Conservation (phyloP, 176 grass and related monocot species). For the Oryza rufipogon region DNA sequence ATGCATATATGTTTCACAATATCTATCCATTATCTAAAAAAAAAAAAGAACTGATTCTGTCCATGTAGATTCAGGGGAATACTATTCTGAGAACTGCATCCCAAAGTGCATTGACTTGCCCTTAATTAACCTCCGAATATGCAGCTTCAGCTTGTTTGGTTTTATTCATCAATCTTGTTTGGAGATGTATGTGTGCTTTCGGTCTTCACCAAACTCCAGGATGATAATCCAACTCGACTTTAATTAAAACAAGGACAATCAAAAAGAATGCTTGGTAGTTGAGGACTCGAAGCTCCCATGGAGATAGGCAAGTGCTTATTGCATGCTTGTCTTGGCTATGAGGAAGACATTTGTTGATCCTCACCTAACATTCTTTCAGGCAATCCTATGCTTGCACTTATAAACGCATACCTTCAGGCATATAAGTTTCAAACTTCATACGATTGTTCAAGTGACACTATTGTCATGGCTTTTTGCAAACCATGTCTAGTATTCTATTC, state of each 20-base stretch:
- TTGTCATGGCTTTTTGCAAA: slow-evolving; percentile 44
- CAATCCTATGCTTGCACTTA: neutral
- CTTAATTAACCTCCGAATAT: neutral
- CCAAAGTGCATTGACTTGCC: neutral
- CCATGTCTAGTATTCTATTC: slow-evolving; percentile 36
- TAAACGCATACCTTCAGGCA: slow-evolving; percentile 31
- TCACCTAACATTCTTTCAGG: slow-evolving; percentile 58
- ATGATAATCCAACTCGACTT: slow-evolving; percentile 18
- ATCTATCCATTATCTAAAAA: neutral
- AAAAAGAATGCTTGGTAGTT: slow-evolving; percentile 7
- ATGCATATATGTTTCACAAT: neutral
- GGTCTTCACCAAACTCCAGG: neutral
- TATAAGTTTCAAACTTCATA: slow-evolving; percentile 26
- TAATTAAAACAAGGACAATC: neutral
- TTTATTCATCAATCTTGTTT: slow-evolving; percentile 11
- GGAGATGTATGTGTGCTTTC: slow-evolving; percentile 1
- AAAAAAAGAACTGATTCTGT: neutral
- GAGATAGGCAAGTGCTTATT: neutral
- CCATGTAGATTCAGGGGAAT: neutral
- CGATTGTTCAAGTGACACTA: slow-evolving; percentile 21
- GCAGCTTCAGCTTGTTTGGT: neutral
- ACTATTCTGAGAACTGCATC: slow-evolving; percentile 11
- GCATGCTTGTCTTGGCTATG: slow-evolving; percentile 30
- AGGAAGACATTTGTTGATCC: slow-evolving; percentile 35
- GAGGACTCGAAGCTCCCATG: slow-evolving; percentile 17